Conservation (phyloP, 2,329 filamentous ascomycete species). For the Neophaeococcomyces mojaviensis region DNA sequence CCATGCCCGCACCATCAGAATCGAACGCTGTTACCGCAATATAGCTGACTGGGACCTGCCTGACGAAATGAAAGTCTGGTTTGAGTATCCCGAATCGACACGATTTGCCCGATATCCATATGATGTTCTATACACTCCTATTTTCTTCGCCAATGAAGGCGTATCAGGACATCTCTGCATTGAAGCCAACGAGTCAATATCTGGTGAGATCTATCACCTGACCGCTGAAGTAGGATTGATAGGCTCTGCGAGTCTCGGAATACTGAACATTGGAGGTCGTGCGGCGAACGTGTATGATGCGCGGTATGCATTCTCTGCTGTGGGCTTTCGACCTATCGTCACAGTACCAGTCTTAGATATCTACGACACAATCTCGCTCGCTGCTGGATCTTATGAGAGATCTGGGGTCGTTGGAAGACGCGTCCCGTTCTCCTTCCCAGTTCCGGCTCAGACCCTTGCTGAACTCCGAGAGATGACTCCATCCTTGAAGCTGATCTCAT, state of each 20-base stretch:
- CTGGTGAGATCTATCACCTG: slow-evolving; percentile 3
- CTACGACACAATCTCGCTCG: slow-evolving; percentile 1
- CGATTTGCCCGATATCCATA: slow-evolving; percentile 5
- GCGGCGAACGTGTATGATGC: slow-evolving; percentile 6
- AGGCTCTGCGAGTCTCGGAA: slow-evolving; percentile 3
- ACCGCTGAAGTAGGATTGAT: neutral
- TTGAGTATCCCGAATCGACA: slow-evolving; percentile 10
- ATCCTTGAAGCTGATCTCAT: slow-evolving; percentile 8
- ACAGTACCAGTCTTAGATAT: slow-evolving; percentile 3
- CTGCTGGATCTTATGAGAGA: slow-evolving; percentile 4
- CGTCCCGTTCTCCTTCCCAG: slow-evolving; percentile 7
- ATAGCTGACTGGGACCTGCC: slow-evolving; percentile 4
- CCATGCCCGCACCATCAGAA: slow-evolving; percentile 2
- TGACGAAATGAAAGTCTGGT: slow-evolving; percentile 9
- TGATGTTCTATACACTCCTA: slow-evolving; percentile 8
- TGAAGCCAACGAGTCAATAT: slow-evolving; percentile 1
- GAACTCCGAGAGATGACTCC: slow-evolving; percentile 5
- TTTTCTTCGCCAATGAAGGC: slow-evolving; percentile 9
- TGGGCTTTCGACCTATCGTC: slow-evolving; percentile 7
- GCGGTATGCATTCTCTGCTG: slow-evolving; percentile 7
- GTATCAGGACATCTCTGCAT: slow-evolving; percentile 4
- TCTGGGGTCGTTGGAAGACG: neutral
- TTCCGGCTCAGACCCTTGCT: slow-evolving; percentile 1
- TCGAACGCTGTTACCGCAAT: neutral
- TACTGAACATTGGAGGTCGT: slow-evolving; percentile 6